These are phyloP conservation scores for Cynara cardunculus DNA, from an alignment of 129 eudicot genomes.

Conservation along the genomic window DNA sequence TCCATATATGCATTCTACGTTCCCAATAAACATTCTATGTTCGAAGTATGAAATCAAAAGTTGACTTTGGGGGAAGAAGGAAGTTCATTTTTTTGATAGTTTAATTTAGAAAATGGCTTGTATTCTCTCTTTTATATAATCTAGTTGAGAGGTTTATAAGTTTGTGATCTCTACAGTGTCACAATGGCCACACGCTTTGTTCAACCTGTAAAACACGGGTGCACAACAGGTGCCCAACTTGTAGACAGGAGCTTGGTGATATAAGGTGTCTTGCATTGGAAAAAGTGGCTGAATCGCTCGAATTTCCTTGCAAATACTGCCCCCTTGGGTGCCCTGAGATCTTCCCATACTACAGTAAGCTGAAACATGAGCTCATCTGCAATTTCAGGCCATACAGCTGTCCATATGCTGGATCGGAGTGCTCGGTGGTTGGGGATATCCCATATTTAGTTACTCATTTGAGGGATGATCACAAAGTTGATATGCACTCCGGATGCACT, in stretches of 20 bases:
- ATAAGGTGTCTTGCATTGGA: conserved; percentile 68
- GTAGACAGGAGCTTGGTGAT: conserved; percentile 70
- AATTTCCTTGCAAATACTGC: conserved; percentile 64
- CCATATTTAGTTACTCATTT: conserved; percentile 60
- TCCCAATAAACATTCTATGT: no score
- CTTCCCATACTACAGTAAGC: conserved; percentile 69
- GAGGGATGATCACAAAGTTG: conserved; percentile 78
- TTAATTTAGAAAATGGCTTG: no score
- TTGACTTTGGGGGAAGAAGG: no score
- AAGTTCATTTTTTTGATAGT: no score
- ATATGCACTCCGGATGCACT: conserved; percentile 74
- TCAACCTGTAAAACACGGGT: conserved; percentile 58
- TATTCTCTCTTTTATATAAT: no score
- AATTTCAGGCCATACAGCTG: conserved; percentile 71
- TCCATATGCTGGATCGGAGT: conserved; percentile 84
- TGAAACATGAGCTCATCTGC: conserved; percentile 63
- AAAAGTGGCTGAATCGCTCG: conserved; percentile 70
- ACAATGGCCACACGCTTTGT: conserved; percentile 67
- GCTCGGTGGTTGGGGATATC: conserved; percentile 66
- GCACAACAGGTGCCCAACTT: conserved; percentile 64
- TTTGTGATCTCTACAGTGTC: conserved; percentile 47
- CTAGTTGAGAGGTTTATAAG: background rate
- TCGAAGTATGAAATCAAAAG: no score
- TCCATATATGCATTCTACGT: no score
- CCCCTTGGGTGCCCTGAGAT: conserved; percentile 63